Evolutionary conservation across 108 stramenopile genomes (phyloP).

Genomic region (Schizochytrium sp.): DNA sequence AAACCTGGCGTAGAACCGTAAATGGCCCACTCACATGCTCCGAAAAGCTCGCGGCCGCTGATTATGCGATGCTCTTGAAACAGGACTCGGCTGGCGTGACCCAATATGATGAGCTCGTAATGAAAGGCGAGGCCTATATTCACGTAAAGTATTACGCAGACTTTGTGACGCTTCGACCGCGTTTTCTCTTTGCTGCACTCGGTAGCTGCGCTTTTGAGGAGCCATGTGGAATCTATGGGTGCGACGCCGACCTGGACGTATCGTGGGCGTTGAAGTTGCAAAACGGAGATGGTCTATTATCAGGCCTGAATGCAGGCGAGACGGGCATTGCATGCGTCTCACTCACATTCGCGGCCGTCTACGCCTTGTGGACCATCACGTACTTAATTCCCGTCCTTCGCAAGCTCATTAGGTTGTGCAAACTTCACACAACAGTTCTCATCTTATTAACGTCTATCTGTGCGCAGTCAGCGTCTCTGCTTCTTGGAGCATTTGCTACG

Average conservation of each 20-base stretch:
- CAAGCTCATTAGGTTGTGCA: not conserved
- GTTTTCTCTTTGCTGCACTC: not conserved
- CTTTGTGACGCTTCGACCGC: not conserved
- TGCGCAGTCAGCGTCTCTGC: not conserved
- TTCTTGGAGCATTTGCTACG: not conserved
- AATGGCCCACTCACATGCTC: not conserved
- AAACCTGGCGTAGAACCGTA: not conserved
- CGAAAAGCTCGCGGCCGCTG: not conserved
- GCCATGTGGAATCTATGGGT: not conserved
- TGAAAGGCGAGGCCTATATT: not conserved
- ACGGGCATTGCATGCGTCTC: not conserved
- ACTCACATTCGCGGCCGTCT: not conserved
- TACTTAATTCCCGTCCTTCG: not conserved
- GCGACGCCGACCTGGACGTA: not conserved
- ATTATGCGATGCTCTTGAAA: not conserved
- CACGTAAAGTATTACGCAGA: not conserved
- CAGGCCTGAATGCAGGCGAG: not conserved
- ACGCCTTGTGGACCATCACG: not conserved
- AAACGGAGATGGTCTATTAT: not conserved
- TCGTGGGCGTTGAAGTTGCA: not conserved
- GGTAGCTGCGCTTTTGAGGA: not conserved
- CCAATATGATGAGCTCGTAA: not conserved
- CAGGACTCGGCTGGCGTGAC: too few species aligned
- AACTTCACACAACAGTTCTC: not conserved
- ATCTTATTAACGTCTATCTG: not conserved